Percentiles rank a stretch among this genome's conserved stretches.
These are phyloP conservation scores for Diaporthe citri DNA, from an alignment of 2,329 filamentous ascomycete species.

Conservation along the genomic window DNA sequence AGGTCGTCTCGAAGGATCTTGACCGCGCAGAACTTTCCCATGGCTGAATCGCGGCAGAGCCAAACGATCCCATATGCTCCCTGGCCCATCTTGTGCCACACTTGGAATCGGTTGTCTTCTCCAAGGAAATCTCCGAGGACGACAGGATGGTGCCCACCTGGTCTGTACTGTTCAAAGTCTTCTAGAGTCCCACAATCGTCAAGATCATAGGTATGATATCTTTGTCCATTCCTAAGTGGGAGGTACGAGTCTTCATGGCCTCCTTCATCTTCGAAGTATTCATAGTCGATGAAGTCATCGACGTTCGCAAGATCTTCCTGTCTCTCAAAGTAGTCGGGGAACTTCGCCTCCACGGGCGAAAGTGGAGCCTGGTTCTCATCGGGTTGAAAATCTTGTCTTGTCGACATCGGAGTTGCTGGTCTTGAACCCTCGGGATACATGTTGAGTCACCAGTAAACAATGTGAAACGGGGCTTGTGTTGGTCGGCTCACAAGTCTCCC, in stretches of 20 bases:
- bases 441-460: not conserved
- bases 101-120: not conserved
- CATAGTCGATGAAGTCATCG: not conserved
- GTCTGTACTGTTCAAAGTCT: slow-evolving; percentile 1
- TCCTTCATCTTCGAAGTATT: not conserved
- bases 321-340: not conserved
- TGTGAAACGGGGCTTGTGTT: not conserved
- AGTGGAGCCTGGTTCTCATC: not conserved
- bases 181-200: not conserved
- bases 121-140: not conserved
- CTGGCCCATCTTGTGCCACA: slow-evolving; percentile 11
- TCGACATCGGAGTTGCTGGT: not conserved
- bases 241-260: not conserved
- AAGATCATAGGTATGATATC: not conserved
- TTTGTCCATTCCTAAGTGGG: not conserved
- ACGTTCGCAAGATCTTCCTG: fast-evolving
- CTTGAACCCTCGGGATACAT: not conserved
- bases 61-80: not conserved
- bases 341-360: fast-evolving
- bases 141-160: not conserved
- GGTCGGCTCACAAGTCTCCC: not conserved
- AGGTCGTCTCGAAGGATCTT: not conserved
- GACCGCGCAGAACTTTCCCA: not conserved
- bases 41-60: not conserved
- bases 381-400: not conserved